Conservation (phyloP, 106 monocot species). For the Platanthera guangdongensis region DNA sequence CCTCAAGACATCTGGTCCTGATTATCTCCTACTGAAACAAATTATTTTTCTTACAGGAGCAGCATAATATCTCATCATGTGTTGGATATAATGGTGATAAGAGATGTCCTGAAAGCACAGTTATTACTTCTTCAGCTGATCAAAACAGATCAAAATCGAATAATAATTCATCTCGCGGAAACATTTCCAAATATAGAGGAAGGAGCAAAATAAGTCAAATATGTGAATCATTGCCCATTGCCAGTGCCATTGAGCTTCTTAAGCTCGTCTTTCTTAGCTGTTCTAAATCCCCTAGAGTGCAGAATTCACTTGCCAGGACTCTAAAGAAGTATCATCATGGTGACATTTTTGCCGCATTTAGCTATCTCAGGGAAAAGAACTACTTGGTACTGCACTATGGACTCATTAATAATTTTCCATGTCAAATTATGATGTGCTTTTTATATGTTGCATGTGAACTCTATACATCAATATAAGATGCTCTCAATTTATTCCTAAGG, state of each 20-base stretch:
- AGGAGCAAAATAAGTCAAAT: constrained; percentile 28
- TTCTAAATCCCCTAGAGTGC: constrained; percentile 40
- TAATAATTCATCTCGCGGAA: constrained; percentile 25
- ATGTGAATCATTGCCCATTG: constrained; percentile 44
- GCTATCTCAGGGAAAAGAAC: constrained; percentile 55
- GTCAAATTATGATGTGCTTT: not conserved
- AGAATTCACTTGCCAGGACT: constrained; percentile 45
- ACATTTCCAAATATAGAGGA: constrained; percentile 23
- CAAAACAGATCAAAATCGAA: constrained; percentile 11
- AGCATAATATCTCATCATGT: constrained; percentile 11
- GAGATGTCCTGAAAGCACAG: not conserved
- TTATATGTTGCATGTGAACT: not conserved
- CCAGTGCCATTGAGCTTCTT: constrained; percentile 85
- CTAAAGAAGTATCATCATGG: constrained; percentile 52
- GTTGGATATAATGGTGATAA: constrained; percentile 12
- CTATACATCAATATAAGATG: not conserved
- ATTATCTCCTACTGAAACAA: not conserved
- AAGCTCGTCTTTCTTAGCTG: constrained; percentile 66
- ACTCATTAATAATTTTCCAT: not conserved
- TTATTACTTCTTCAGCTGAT: constrained; percentile 4
- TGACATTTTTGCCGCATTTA: constrained; percentile 65
- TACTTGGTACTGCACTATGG: constrained; percentile 46
- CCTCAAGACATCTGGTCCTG: not conserved
- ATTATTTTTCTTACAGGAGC: constrained; percentile 11
- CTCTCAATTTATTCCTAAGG: not conserved